Evolutionary conservation across 371 early-diverging fungal species (phyloP).

Genomic region (Zopfochytrium polystomum): DNA sequence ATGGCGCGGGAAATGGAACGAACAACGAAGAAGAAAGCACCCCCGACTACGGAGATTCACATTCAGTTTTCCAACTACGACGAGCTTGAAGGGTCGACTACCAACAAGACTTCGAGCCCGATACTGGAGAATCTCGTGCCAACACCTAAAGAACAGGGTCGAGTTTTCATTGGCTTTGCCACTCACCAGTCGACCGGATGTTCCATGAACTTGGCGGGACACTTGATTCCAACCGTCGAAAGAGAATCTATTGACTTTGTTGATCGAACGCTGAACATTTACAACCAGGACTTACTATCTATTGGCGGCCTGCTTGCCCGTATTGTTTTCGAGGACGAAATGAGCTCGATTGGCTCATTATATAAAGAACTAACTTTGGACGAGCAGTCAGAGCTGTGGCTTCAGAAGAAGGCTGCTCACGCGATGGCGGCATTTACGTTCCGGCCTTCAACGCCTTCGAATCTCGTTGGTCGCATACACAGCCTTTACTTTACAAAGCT

Average conservation of each 20-base stretch:
- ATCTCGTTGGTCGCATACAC: conserved; percentile 58
- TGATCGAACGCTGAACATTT: conserved; percentile 72
- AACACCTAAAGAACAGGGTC: conserved; percentile 65
- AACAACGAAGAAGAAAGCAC: conserved; percentile 85
- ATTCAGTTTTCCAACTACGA: conserved; percentile 67
- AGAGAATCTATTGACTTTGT: conserved; percentile 90
- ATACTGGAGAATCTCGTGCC: conserved; percentile 64
- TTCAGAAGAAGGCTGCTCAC: conserved; percentile 68
- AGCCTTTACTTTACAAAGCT: conserved; percentile 37
- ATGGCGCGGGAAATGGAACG: conserved; percentile 80
- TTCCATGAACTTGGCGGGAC: conserved; percentile 75
- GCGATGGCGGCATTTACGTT: conserved; percentile 67
- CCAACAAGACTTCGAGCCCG: conserved; percentile 24
- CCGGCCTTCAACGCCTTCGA: conserved; percentile 69
- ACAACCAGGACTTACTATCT: conserved; percentile 80
- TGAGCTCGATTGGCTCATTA: conserved; percentile 43
- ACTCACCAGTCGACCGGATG: conserved; percentile 91
- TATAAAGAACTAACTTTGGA: conserved; percentile 34
- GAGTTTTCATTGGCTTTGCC: conserved; percentile 84
- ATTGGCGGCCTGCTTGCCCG: conserved; percentile 72
- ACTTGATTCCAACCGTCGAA: conserved; percentile 88
- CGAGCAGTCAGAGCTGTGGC: conserved; percentile 42
- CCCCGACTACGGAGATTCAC: conserved; percentile 68
- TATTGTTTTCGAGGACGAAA: conserved; percentile 75
- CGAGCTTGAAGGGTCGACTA: conserved; percentile 70